A percentile compares a stretch with the other conserved stretches of the same genome.
Evolutionary conservation across 805 yeast genomes (phyloP).

Genomic region (Candida krabiensis): DNA sequence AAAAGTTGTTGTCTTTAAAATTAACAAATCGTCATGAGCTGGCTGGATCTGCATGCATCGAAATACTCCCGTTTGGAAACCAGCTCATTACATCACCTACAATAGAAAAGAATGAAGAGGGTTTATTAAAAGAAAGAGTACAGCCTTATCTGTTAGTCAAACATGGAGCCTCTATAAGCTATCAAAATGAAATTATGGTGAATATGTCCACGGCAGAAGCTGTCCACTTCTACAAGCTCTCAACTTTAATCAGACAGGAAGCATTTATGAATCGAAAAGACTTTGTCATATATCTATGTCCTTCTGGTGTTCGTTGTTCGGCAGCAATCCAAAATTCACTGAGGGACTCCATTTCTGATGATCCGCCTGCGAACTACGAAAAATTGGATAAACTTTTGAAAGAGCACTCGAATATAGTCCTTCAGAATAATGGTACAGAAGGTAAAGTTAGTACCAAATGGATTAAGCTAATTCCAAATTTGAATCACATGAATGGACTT

Average conservation of each 20-base stretch:
- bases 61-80: slow-evolving; percentile 52
- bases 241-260: slow-evolving; percentile 13
- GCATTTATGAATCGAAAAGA: slow-evolving; percentile 26
- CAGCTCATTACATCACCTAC: slow-evolving; percentile 34
- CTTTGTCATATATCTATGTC: slow-evolving; percentile 49
- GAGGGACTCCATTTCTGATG: slow-evolving; percentile 34
- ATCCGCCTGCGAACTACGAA: slow-evolving; percentile 43
- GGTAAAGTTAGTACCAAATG: slow-evolving; percentile 38
- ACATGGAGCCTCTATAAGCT: slow-evolving; percentile 48
- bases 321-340: slow-evolving; percentile 36
- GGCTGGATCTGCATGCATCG: slow-evolving; percentile 31
- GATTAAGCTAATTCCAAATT: slow-evolving; percentile 68
- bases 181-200: slow-evolving; percentile 43
- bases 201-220: slow-evolving; percentile 29
- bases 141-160: slow-evolving; percentile 35
- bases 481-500: slow-evolving; percentile 66
- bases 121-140: not conserved
- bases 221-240: slow-evolving; percentile 20
- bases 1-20: slow-evolving; percentile 36
- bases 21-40: slow-evolving; percentile 21
- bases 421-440: slow-evolving; percentile 5
- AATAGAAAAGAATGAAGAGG: slow-evolving; percentile 18
- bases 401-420: slow-evolving; percentile 33
- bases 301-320: slow-evolving; percentile 54
- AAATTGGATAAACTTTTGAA: slow-evolving; percentile 37